These are phyloP conservation scores for Penicillium lividum DNA, from an alignment of 495 filamentous ascomycete species.

Conservation along the genomic window DNA sequence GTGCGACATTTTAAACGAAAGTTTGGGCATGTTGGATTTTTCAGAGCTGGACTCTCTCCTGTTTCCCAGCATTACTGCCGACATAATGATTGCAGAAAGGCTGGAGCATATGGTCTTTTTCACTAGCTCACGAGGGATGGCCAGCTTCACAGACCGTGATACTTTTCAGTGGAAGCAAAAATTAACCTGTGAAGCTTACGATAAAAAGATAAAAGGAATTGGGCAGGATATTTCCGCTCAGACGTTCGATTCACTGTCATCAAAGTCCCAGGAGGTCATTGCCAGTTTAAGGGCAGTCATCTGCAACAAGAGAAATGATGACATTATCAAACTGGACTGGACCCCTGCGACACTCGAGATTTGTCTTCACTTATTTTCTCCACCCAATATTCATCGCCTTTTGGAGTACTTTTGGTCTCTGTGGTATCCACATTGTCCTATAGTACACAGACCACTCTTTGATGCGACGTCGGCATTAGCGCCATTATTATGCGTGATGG, in stretches of 20 bases:
- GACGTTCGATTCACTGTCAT: slow-evolving; percentile 5
- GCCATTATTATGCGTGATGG: background rate
- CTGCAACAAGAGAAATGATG: slow-evolving; percentile 10
- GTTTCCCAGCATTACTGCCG: slow-evolving; percentile 10
- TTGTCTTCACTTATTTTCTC: background rate
- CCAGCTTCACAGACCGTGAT: slow-evolving; percentile 23
- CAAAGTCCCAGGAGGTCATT: slow-evolving; percentile 19
- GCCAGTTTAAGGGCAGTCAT: slow-evolving; percentile 14
- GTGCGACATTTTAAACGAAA: background rate
- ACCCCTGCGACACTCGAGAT: background rate
- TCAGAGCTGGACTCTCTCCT: slow-evolving; percentile 25
- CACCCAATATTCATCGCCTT: background rate
- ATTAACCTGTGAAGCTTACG: slow-evolving; percentile 12
- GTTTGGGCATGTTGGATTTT: slow-evolving; percentile 17
- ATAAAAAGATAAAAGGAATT: background rate
- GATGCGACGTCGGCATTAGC: background rate
- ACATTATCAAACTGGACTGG: slow-evolving; percentile 17
- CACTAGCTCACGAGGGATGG: slow-evolving; percentile 27
- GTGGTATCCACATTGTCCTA: slow-evolving; percentile 9
- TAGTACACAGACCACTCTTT: slow-evolving; percentile 2
- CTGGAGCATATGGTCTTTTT: slow-evolving; percentile 30
- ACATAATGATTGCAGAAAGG: slow-evolving; percentile 22
- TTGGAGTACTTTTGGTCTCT: slow-evolving; percentile 1
- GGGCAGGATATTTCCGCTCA: background rate
- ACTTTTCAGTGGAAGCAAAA: slow-evolving; percentile 23